Evolutionary conservation across 108 stramenopile genomes (phyloP), one percentile per base, ranked within the genome.

Genomic region (Chaetoceros muelleri): DNA sequence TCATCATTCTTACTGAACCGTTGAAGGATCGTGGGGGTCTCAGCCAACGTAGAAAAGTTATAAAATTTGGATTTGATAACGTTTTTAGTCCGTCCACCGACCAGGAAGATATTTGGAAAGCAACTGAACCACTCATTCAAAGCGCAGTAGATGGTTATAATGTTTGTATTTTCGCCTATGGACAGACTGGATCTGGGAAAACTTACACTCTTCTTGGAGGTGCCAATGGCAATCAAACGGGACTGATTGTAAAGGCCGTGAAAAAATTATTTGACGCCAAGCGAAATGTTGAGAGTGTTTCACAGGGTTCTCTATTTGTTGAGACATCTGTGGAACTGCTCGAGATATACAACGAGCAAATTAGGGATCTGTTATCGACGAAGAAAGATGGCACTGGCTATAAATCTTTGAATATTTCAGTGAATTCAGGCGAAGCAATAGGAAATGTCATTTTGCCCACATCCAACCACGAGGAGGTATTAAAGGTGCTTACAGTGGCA

Each of bases 291-390:
- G 78, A 75, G 55, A 53, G 44, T 13, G 53, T 64, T 13, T 65
- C 66, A 51, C 65, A 61, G 17, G 75, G 70, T n/a, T 65, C 70
- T 25, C 78, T 67, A 27, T 50, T 27, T 25, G 85, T 99, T 25
- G 53, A 66, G 18, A 70, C 97, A 24, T 60, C 61, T 28, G 77
- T 94, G 21, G 93, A 94, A 64, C 72, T 99, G 53, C 80, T 99
- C n/a, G 98, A 99, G 64, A 85, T 99, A 5, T 97, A 99, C 84
- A 97, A 96, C 63, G 96, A 97, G 58, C 76, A 95, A 21, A 84
- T 99, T n/a, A 72, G 81, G 26, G 96, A 97, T 64, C 57, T 99
- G 31, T 63, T 95, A 2, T 70, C 68, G 17, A 27, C 70, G 16
- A 68, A 79, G 27, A 65, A 55, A 27, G 75, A 61, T 17, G 50